A percentile compares a stretch with the other conserved stretches of the same genome.
These are phyloP conservation scores for Monosporascus sp. DNA, from an alignment of 2,329 filamentous ascomycete species.

Conservation along the genomic window DNA sequence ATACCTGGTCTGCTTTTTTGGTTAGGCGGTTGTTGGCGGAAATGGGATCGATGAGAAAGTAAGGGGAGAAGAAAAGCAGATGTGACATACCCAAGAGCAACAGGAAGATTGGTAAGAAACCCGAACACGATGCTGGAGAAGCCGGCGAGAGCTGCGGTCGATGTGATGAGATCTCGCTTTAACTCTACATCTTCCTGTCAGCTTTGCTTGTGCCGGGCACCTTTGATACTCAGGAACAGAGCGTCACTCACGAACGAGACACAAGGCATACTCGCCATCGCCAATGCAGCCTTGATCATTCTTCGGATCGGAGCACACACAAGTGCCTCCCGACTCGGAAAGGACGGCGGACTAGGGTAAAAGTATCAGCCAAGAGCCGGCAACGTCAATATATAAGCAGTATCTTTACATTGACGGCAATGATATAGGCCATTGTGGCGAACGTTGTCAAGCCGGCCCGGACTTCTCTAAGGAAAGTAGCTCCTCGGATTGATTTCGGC, in stretches of 20 bases:
- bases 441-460: slow-evolving; percentile 77
- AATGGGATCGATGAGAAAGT: no score
- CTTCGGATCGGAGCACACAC: slow-evolving; percentile 49
- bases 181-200: slow-evolving; percentile 38
- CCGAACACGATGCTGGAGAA: slow-evolving; percentile 73
- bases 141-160: slow-evolving; percentile 74
- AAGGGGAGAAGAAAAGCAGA: background rate
- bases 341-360: slow-evolving; percentile 59
- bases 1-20: slow-evolving; percentile 51
- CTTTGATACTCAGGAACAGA: background rate
- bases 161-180: slow-evolving; percentile 74
- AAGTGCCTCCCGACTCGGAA: slow-evolving; percentile 71
- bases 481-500: slow-evolving; percentile 62
- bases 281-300: slow-evolving; percentile 42
- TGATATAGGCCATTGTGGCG: slow-evolving; percentile 81
- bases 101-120: slow-evolving; percentile 74
- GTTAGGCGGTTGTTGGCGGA: background rate
- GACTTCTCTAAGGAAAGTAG: slow-evolving; percentile 71
- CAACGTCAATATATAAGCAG: background rate
- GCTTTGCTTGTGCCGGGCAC: background rate
- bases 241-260: slow-evolving; percentile 38
- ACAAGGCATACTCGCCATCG: slow-evolving; percentile 37
- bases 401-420: slow-evolving; percentile 58
- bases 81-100: slow-evolving; percentile 62
- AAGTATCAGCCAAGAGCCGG: background rate